These are phyloP conservation scores for Amphirosellinia nigrospora DNA, from an alignment of 495 filamentous ascomycete genomes.

Conservation along the genomic window DNA sequence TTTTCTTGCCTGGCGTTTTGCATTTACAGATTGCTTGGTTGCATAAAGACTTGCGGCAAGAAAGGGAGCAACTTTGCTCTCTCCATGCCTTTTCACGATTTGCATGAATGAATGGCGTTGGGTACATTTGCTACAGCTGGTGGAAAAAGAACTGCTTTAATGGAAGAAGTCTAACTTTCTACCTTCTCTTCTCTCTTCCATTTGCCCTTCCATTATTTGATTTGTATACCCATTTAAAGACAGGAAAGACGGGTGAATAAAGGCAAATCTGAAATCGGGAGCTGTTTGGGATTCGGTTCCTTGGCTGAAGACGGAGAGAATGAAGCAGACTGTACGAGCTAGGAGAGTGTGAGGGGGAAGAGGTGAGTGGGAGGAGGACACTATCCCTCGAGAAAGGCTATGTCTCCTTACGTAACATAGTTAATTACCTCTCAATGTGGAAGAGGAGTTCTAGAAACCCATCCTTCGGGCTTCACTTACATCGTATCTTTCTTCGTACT, in stretches of 20 bases:
- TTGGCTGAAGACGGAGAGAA: neutral
- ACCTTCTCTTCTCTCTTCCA: neutral
- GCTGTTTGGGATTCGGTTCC: neutral
- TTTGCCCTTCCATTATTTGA: neutral
- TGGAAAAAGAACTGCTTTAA: neutral
- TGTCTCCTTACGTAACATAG: neutral
- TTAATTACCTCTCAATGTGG: neutral
- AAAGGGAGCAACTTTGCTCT: conserved; percentile 1
- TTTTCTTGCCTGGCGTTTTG: conserved; percentile 25
- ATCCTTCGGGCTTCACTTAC: neutral
- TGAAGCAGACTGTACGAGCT: neutral
- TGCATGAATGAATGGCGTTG: conserved; percentile 29
- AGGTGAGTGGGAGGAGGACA: neutral
- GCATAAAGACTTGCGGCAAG: conserved; percentile 21
- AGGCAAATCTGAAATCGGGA: neutral
- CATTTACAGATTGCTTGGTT: conserved; percentile 19
- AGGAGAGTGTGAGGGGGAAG: neutral
- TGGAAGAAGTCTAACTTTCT: neutral
- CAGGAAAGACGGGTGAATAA: conserved; percentile 10
- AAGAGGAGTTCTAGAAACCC: neutral
- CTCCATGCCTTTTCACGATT: conserved; percentile 13
- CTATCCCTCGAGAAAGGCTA: neutral
- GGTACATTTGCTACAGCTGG: conserved; percentile 18
- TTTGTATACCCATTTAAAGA: conserved; percentile 24
- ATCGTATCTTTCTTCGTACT: neutral